phyloP scores from a whole-genome alignment of 257 asterid species.

The Sherardia arvensis region DNA sequence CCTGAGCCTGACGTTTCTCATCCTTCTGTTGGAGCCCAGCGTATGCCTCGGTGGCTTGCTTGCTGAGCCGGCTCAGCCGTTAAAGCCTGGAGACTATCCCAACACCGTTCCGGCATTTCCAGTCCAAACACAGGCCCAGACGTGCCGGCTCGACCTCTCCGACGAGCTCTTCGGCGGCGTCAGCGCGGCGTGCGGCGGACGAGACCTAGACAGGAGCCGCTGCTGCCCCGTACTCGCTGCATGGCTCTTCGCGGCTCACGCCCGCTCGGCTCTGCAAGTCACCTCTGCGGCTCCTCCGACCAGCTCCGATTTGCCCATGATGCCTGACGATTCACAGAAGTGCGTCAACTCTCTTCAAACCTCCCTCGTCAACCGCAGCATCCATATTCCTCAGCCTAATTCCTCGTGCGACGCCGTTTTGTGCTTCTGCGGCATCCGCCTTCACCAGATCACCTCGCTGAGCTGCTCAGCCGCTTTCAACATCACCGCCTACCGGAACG shows the following conservation, averaged over 20 bases:
- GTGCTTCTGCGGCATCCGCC: constrained; percentile 92
- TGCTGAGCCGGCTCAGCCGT: constrained; percentile 77
- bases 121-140: constrained; percentile 62
- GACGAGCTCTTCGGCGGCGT: constrained; percentile 76
- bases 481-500: constrained; percentile 41
- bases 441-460: constrained; percentile 76
- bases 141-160: constrained; percentile 93
- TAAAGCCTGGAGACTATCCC: constrained; percentile 50
- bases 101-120: constrained; percentile 65
- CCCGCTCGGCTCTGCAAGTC: constrained; percentile 21
- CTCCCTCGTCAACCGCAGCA: constrained; percentile 53
- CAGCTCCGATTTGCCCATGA: constrained; percentile 64
- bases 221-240: constrained; percentile 98
- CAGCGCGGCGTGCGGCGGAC: constrained; percentile 56
- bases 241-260: constrained; percentile 97
- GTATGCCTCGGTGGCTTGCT: constrained; percentile 23
- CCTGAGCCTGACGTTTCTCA: not conserved
- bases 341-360: constrained; percentile 78
- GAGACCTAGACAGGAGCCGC: constrained; percentile 72
- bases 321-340: constrained; percentile 95
- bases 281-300: constrained; percentile 28
- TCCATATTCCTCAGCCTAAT: constrained; percentile 68
- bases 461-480: constrained; percentile 84
- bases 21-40: not conserved
- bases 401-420: constrained; percentile 80